Evolutionary conservation across 176 grass and related monocot species (phyloP), one percentile per base, ranked within the genome.

Genomic region (Metroxylon sagu): DNA sequence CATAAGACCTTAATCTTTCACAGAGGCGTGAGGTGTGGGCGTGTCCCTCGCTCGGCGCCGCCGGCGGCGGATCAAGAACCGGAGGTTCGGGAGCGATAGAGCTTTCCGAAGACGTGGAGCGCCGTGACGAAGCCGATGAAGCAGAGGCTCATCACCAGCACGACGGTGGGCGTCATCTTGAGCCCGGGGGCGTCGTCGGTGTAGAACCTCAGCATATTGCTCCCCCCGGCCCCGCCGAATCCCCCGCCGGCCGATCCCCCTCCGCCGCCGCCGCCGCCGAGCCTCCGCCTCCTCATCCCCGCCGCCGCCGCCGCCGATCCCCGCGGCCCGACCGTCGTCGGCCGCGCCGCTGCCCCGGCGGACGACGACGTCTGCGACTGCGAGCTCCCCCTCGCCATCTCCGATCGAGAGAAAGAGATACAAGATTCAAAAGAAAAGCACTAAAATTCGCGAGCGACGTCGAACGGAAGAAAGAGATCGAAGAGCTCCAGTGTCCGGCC

Each of bases 101-200:
- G 49, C 70, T 72, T 72, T 25, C 70, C 59, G 26, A 72, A 72
- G 50, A 72, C 70, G 26, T 72, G 70, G 28, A 72, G 70, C 2
- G 70, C 70, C 27, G 70, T 72, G 50, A 72, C 70, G 70, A 72
- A 72, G 57, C 70, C 70, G 59, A 72, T 72, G 28, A 72, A 72
- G 70, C 70, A 72, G 58, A 72, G 59, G 50, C 70, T 72, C 59
- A 72, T 72, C 50, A 61, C 70, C 58, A 72, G 59, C 25, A 72
- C 70, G 49, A 72, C 70, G 26, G 70, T 72, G 28, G 70, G 70
- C 12, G 70, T 54, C 70, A 72, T 62, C 70, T 72, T 72, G 59
- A 72, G 59, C 5, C 59, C 59, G 18, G 70, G 70, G 49, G 50
- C 70, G 27, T 72, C 70, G 50, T 72, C 70, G 28, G 70, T 72